Percentiles rank a stretch among this genome's conserved stretches.
Conservation (phyloP, 371 early-diverging fungal species). For the Syncephalastrum contaminatum region DNA sequence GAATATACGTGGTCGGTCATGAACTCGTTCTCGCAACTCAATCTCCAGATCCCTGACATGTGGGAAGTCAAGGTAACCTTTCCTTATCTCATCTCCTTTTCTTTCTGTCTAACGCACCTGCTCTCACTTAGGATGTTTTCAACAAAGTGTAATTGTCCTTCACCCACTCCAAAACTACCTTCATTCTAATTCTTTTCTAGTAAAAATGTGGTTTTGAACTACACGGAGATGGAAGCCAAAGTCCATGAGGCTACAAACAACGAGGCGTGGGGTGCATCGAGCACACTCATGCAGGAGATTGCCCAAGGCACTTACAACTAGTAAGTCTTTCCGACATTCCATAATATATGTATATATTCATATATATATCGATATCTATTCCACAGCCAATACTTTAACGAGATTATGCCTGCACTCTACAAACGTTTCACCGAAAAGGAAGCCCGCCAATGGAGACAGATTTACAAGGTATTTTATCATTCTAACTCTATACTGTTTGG, state of each 20-base stretch:
- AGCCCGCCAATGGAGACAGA: constrained; percentile 86
- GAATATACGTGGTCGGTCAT: constrained; percentile 13
- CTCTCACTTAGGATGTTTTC: constrained; percentile 51
- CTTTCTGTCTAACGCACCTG: constrained; percentile 1
- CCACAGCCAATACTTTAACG: constrained; percentile 87
- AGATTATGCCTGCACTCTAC: constrained; percentile 92
- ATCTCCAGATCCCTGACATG: constrained; percentile 47
- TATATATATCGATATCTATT: constrained; percentile 2
- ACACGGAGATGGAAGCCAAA: constrained; percentile 87
- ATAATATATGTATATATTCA: neutral
- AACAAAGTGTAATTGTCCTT: constrained; percentile 58
- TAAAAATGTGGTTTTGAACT: constrained; percentile 79
- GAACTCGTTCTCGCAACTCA: constrained; percentile 40
- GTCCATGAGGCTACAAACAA: constrained; percentile 85
- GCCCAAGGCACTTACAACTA: constrained; percentile 82
- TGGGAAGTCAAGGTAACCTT: constrained; percentile 53
- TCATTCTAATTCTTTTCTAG: constrained; percentile 17
- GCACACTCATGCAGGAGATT: constrained; percentile 88
- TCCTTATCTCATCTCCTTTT: neutral
- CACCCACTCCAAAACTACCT: neutral
- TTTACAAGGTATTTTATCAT: constrained; percentile 81
- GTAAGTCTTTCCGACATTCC: constrained; percentile 38
- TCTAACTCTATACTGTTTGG: no score
- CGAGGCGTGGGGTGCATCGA: constrained; percentile 92
- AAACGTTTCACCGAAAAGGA: constrained; percentile 84